A percentile compares a stretch with the other conserved stretches of the same genome.
Conservation (phyloP, 176 grass and related monocot species). For the Tillandsia fasciculata region DNA sequence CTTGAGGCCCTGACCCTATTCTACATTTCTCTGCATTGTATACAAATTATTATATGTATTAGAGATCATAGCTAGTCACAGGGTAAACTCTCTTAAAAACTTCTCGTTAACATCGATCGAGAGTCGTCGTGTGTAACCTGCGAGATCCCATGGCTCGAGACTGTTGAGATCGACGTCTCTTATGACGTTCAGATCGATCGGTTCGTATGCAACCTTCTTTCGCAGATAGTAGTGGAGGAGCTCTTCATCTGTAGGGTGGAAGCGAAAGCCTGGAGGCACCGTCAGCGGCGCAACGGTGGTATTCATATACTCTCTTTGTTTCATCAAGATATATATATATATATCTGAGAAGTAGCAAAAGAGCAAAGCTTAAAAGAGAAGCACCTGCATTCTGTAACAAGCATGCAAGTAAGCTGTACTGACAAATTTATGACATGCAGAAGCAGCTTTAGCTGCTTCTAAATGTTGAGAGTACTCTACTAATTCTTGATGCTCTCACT, state of each 20-base stretch:
- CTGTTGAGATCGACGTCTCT: constrained; percentile 78
- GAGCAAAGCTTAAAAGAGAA: background rate
- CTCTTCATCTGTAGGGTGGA: constrained; percentile 87
- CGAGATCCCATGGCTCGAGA: constrained; percentile 65
- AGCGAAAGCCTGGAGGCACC: constrained; percentile 68
- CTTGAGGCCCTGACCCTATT: constrained; percentile 53
- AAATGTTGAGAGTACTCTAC: too few species aligned
- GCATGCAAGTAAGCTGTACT: too few species aligned
- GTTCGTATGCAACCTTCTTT: constrained; percentile 65
- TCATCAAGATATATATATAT: too few species aligned
- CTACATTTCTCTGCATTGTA: constrained; percentile 54
- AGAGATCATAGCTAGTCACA: background rate
- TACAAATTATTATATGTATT: background rate
- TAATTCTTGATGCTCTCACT: too few species aligned
- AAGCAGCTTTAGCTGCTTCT: too few species aligned
- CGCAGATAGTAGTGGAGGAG: constrained; percentile 77
- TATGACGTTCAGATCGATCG: constrained; percentile 76
- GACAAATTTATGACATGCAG: too few species aligned
- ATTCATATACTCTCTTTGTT: background rate
- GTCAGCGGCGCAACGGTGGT: constrained; percentile 1
- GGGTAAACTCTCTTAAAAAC: background rate
- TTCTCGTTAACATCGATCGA: background rate
- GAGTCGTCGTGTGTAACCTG: constrained; percentile 3
- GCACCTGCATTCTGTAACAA: too few species aligned
- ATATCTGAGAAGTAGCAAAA: constrained; percentile 2